These are phyloP conservation scores for Scortechinia acanthostroma DNA, from an alignment of 2,329 filamentous ascomycete genomes.

Conservation along the genomic window DNA sequence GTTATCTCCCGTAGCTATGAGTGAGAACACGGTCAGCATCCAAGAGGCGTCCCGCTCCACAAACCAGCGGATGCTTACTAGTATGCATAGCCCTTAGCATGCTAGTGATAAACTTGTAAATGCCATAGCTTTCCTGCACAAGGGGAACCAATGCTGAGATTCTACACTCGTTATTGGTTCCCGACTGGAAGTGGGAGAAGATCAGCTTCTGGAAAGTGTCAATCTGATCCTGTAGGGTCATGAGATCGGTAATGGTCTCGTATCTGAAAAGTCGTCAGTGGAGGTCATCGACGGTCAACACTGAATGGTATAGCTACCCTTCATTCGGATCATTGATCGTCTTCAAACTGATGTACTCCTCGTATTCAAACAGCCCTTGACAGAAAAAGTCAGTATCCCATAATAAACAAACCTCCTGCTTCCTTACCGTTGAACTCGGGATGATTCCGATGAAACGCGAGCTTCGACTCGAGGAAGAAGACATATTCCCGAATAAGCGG, in stretches of 20 bases:
- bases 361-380: constrained; percentile 71
- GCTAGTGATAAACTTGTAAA: constrained; percentile 99
- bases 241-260: constrained; percentile 93
- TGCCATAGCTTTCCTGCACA: constrained; percentile 96
- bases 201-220: constrained; percentile 97
- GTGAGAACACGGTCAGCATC: not conserved
- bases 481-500: constrained; percentile 95
- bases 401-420: not conserved
- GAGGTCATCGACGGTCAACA: not conserved
- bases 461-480: constrained; percentile 86
- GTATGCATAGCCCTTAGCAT: constrained; percentile 98
- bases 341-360: constrained; percentile 96
- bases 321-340: constrained; percentile 98
- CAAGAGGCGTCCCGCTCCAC: too few relatives aligned
- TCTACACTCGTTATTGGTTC: constrained; percentile 90
- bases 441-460: constrained; percentile 93
- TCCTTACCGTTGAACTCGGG: constrained; percentile 92
- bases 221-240: constrained; percentile 95
- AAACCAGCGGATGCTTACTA: too few relatives aligned
- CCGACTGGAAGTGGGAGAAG: constrained; percentile 88
- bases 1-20: constrained; percentile 76
- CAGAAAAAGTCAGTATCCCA: not conserved
- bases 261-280: constrained; percentile 33
- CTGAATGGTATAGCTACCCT: constrained; percentile 46
- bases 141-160: constrained; percentile 89